A percentile compares a stretch with the other conserved stretches of the same genome.
Evolutionary conservation across 2,329 filamentous ascomycete genomes (phyloP).

Genomic region (Podosphaera leucotricha): DNA sequence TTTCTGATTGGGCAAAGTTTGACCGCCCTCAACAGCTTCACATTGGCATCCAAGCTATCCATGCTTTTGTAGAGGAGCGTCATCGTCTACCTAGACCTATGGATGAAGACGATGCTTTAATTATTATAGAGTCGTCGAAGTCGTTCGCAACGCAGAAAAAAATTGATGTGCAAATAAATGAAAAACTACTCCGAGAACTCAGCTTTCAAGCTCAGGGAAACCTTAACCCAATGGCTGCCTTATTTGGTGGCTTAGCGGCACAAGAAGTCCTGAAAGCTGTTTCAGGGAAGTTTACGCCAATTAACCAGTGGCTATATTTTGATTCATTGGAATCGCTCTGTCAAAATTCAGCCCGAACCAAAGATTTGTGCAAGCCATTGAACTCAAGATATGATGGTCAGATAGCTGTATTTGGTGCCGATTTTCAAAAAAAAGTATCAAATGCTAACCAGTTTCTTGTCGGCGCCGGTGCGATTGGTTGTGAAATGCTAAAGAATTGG

Average conservation of each 20-base stretch:
- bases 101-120: slow-evolving; percentile 59
- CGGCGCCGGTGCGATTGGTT: slow-evolving; percentile 88
- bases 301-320: slow-evolving; percentile 90
- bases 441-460: slow-evolving; percentile 87
- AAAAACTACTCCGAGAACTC: slow-evolving; percentile 79
- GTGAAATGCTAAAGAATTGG: slow-evolving; percentile 99
- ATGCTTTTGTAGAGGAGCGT: slow-evolving; percentile 57
- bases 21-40: slow-evolving; percentile 85
- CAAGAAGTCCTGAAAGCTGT: slow-evolving; percentile 94
- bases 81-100: slow-evolving; percentile 59
- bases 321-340: slow-evolving; percentile 94
- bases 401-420: slow-evolving; percentile 81
- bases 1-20: slow-evolving; percentile 95
- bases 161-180: slow-evolving; percentile 62
- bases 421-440: slow-evolving; percentile 81
- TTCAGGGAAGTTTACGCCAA: slow-evolving; percentile 92
- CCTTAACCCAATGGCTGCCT: slow-evolving; percentile 73
- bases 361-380: slow-evolving; percentile 68
- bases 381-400: slow-evolving; percentile 87
- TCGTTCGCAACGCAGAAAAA: slow-evolving; percentile 51
- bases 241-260: slow-evolving; percentile 81
- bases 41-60: slow-evolving; percentile 74
- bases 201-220: slow-evolving; percentile 89
- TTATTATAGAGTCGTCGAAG: slow-evolving; percentile 54
- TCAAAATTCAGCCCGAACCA: slow-evolving; percentile 45